Base-by-base conservation (phyloP, 768 basidiomycete species). In the Phanerodontia chrysosporium region DNA sequence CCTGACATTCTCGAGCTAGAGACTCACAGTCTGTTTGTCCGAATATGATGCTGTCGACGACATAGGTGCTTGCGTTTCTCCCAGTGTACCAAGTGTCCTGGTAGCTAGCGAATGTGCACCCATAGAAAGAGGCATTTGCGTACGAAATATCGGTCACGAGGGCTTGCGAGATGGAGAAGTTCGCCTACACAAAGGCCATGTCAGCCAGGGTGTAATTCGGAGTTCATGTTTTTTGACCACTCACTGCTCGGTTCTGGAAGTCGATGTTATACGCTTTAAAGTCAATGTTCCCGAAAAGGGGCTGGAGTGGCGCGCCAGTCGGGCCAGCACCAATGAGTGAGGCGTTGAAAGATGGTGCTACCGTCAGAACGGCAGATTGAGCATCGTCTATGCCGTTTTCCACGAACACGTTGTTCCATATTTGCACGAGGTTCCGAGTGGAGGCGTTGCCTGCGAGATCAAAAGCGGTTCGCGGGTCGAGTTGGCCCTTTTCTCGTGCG, bases 1-100 rank as follows among this genome's bases (percentile, higher is more conserved):
- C n/a, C n/a, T n/a, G n/a, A n/a, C n/a, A n/a, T n/a, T n/a, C n/a
- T n/a, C n/a, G n/a, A n/a, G 28, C 46, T 12, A 30, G 46, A 0
- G 42, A 70, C 79, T 63, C 60, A 84, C 85, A 88, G 63, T 89
- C 86, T 0, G 82, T 85, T 64, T 82, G 75, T 4, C 87, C 86
- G 57, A 77, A 85, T 25, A 89, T 77, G 16, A 82, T 78, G 58
- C 84, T 84, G 52, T 86, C 85, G 5, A 80, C 76, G 10, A 81
- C 82, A 66, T 83, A 86, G 0, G 83, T 84, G 67, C 78, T 82
- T 3, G 75, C 81, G 51, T 79, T 84, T 1, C 76, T 71, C 0
- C 86, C 86, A 0, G 83, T 82, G 64, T 83, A 86, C 80, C 83
- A 84, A 0, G 86, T 87, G 64, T 86, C 84, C 66, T 87, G 84